Conservation (phyloP, 2,329 filamentous ascomycete species). For the Blastomyces silverae region DNA sequence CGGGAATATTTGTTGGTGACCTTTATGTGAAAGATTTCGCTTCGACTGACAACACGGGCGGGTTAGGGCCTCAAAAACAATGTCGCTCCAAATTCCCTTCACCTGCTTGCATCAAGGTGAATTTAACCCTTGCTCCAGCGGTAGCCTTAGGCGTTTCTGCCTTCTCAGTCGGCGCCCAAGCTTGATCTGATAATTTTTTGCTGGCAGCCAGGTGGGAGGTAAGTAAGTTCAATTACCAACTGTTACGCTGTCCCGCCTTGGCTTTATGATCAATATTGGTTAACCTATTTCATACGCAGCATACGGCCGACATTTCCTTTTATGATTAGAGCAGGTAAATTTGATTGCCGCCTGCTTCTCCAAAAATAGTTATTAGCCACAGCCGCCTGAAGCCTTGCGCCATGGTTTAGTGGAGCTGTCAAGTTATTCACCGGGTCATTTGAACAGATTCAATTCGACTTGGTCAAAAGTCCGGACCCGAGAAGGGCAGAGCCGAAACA, state of each 20-base stretch:
- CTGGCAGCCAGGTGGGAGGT: neutral
- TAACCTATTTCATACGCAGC: slow-evolving; percentile 5
- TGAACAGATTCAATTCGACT: neutral
- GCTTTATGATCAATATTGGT: slow-evolving; percentile 1
- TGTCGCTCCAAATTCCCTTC: neutral
- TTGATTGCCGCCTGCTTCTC: slow-evolving; percentile 2
- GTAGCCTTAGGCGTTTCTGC: neutral
- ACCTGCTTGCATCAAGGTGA: neutral
- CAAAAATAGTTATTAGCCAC: slow-evolving; percentile 2
- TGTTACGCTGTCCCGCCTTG: neutral
- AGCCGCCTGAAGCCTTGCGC: neutral
- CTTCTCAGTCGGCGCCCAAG: neutral
- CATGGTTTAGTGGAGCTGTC: neutral
- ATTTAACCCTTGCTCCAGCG: neutral
- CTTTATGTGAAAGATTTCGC: neutral
- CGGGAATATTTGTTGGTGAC: neutral
- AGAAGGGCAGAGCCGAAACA: neutral
- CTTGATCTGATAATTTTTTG: neutral
- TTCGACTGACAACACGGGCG: neutral
- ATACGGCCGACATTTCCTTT: neutral
- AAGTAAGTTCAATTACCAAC: neutral
- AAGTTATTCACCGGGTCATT: neutral
- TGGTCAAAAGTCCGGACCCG: neutral
- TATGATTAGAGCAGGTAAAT: neutral
- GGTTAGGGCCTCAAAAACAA: neutral